Conservation (phyloP, 1,139 yeast species). For the Barnettozyma hawaiiensis region DNA sequence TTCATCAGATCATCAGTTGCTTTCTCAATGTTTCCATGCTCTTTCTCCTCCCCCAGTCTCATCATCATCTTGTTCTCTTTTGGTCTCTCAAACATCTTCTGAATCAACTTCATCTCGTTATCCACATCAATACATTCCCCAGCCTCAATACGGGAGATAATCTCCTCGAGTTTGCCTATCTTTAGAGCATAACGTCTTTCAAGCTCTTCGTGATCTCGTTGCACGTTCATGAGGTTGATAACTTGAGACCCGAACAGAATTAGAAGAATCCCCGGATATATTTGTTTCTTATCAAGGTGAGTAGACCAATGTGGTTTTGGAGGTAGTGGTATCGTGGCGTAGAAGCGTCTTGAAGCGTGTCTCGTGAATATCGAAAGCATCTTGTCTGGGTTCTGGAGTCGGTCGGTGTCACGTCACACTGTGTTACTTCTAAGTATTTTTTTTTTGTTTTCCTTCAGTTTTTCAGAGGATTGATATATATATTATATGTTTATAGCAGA, state of each 20-base stretch:
- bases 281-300: slow-evolving; percentile 28
- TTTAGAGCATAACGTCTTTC: slow-evolving; percentile 33
- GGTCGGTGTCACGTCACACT: too few species aligned
- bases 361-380: neutral
- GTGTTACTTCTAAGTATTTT: too few species aligned
- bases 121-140: slow-evolving; percentile 28
- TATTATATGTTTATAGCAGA: neutral
- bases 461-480: too few species aligned
- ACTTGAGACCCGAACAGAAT: slow-evolving; percentile 32
- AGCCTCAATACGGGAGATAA: slow-evolving; percentile 22
- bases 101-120: slow-evolving; percentile 30
- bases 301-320: slow-evolving; percentile 6
- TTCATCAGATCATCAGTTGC: slow-evolving; percentile 9
- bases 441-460: too few species aligned
- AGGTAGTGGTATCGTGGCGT: neutral
- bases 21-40: neutral
- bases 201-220: slow-evolving; percentile 34
- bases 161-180: slow-evolving; percentile 29
- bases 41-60: slow-evolving; percentile 6
- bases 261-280: slow-evolving; percentile 29
- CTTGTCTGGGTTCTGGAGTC: too few species aligned
- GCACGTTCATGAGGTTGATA: slow-evolving; percentile 34
- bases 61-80: slow-evolving; percentile 6
- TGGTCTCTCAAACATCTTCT: slow-evolving; percentile 28
- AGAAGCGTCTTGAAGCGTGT: neutral